Base-by-base conservation (phyloP, 495 filamentous ascomycete genomes). In the Xylaria venustula region DNA sequence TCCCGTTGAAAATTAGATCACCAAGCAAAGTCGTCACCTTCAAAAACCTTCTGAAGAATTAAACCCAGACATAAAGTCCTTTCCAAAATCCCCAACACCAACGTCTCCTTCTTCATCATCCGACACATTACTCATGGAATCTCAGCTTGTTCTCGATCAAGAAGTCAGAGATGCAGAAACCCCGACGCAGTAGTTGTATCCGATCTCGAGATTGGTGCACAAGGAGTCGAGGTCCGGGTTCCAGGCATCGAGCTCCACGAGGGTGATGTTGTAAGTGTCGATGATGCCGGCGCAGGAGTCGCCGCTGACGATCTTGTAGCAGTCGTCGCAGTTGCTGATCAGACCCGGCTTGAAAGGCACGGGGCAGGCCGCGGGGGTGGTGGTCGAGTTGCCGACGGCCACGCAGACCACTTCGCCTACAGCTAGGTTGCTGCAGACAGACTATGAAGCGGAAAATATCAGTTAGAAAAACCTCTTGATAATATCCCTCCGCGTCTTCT, bases 141-240 rank as follows among this genome's bases (percentile, higher is more conserved):
- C n/a, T n/a, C n/a, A n/a, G n/a, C n/a, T n/a, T n/a, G n/a, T n/a
- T n/a, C n/a, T n/a, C n/a, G n/a, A n/a, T 3, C 37, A 7, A 5
- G 14, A 22, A 42, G 3, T 45, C 17, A 45, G 11, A 14, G n/a
- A 22, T 20, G 3, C 23, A 30, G 44, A 52, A 19, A 70, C 67
- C 17, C 65, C 67, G 44, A 73, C 63, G 63, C 74, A 77, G 61
- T 77, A 77, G 34, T 69, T 64, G 41, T 67, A 74, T 7, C 70
- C 73, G 40, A 69, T 34, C 70, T 68, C 65, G 32, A 77, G 66
- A 50, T 75, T 75, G 0, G 67, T 67, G 70, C 74, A 77, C 17
- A 51, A 49, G 34, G 54, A 34, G 32, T 71, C 44, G 22, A 76
- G 36, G 42, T 58, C 61, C 7, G 70, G 69, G 64, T 71, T 71